Evolutionary conservation across 805 yeast genomes (phyloP).

Genomic region (Cyberlindnera mycetangii): DNA sequence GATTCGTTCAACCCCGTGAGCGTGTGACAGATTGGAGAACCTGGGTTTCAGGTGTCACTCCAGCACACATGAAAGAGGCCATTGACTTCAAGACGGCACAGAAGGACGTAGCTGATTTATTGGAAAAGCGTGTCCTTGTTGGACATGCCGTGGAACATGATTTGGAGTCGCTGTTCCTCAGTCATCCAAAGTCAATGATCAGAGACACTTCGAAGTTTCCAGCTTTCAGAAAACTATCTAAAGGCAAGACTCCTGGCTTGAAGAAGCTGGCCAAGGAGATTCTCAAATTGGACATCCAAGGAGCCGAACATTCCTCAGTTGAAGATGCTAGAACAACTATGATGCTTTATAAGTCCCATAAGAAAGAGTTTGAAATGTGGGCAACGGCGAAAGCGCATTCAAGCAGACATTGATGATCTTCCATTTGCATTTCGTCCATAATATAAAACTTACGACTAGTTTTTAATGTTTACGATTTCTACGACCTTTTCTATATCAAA

Average conservation of each 20-base stretch:
- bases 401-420: background rate
- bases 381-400: constrained; percentile 8
- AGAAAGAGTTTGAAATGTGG: constrained; percentile 55
- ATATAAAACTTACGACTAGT: background rate
- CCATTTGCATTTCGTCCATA: no score
- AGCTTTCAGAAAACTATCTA: constrained; percentile 56
- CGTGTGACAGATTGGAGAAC: constrained; percentile 89
- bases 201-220: constrained; percentile 72
- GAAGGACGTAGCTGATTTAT: constrained; percentile 45
- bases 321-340: constrained; percentile 90
- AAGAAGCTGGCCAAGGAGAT: constrained; percentile 60
- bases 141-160: constrained; percentile 89
- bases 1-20: constrained; percentile 72
- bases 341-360: constrained; percentile 66
- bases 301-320: constrained; percentile 77
- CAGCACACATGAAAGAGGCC: constrained; percentile 67
- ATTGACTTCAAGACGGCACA: constrained; percentile 68
- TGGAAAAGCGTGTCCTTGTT: constrained; percentile 58
- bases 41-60: constrained; percentile 83
- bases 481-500: background rate
- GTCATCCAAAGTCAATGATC: constrained; percentile 60
- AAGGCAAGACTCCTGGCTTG: constrained; percentile 71
- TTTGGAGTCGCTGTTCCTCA: constrained; percentile 58
- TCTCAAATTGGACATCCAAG: constrained; percentile 61
- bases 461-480: constrained; percentile 1